Evolutionary conservation across 805 yeast species (phyloP), one percentile per base, ranked within the genome.

Genomic region (Geotrichum ghanense): DNA sequence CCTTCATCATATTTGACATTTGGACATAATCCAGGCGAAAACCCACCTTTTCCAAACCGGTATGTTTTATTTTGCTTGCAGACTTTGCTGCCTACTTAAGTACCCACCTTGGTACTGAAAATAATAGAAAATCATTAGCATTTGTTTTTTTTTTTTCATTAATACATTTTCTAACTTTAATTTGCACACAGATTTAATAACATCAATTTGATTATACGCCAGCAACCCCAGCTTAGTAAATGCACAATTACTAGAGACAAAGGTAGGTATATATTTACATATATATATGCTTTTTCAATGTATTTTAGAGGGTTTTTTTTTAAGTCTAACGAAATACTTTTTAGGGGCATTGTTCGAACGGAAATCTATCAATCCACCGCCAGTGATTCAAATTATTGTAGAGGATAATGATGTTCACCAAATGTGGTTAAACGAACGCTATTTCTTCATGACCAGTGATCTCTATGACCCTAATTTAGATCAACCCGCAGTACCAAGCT

Each of bases 341-440:
- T 21, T 39, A 39, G 42, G 42, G 7, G 42, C 25, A 14, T 24
- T 39, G 6, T 22, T 39, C 16, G 42, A 39, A 39, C 6, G 42
- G 6, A 39, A 39, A 39, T 39, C 25, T 24, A 39, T 39, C 5
- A 39, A 39, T 21, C 42, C 23, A 20, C 42, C 42, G 14, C 42
- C 42, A 39, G 25, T 39, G 24, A 39, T 39, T 22, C 42, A 39
- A 39, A 39, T 39, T 21, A n/a, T 39, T 21, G 42, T 39, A 14
- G 42, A 39, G 14, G 42, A 39, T n/a, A 10, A n/a, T 6, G 42
- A 39, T n/a, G 14, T 21, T 19, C 25, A 20, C 14, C 42, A 39
- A n/a, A 39, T 39, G 42, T 39, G 42, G 42, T 22, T 39, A 12
- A 39, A 22, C 21, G 25, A 20, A 21, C 23, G 42, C 10, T 22